Conservation (phyloP, 2,329 filamentous ascomycete genomes). For the Neofusicoccum parvum region DNA sequence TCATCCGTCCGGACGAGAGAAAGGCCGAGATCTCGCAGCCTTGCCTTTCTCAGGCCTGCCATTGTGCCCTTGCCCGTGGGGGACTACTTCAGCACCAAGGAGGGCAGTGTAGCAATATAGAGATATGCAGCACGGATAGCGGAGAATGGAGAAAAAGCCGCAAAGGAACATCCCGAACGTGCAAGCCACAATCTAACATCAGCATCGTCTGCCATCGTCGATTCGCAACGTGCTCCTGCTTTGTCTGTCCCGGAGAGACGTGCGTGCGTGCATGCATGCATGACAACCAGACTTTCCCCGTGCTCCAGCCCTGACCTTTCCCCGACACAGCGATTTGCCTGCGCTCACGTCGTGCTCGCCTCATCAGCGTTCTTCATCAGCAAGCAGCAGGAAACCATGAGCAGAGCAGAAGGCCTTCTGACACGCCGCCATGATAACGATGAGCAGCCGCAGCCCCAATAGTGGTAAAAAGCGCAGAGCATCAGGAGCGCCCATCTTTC, state of each 20-base stretch:
- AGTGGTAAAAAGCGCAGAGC: slow-evolving; percentile 13
- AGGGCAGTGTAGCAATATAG: background rate
- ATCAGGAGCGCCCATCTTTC: background rate
- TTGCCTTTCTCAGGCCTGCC: background rate
- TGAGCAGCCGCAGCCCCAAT: background rate
- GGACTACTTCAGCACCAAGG: background rate
- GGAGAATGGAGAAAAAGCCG: background rate
- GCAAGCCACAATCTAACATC: background rate
- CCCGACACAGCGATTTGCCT: background rate
- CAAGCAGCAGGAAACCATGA: background rate
- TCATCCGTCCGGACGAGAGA: background rate
- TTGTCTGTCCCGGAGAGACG: background rate
- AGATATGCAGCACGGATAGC: background rate
- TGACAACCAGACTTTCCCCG: background rate
- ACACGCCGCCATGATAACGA: slow-evolving; percentile 2
- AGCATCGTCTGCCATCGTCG: slow-evolving; percentile 2
- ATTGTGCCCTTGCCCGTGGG: background rate
- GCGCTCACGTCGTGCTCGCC: background rate
- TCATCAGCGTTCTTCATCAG: background rate
- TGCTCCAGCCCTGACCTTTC: background rate
- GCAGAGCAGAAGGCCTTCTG: background rate
- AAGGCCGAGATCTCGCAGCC: background rate
- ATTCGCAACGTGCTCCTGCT: background rate
- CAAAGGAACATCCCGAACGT: background rate
- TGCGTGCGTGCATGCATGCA: slow-evolving; percentile 1